Conservation (phyloP, 2,329 filamentous ascomycete genomes). For the Fusarium agapanthi region DNA sequence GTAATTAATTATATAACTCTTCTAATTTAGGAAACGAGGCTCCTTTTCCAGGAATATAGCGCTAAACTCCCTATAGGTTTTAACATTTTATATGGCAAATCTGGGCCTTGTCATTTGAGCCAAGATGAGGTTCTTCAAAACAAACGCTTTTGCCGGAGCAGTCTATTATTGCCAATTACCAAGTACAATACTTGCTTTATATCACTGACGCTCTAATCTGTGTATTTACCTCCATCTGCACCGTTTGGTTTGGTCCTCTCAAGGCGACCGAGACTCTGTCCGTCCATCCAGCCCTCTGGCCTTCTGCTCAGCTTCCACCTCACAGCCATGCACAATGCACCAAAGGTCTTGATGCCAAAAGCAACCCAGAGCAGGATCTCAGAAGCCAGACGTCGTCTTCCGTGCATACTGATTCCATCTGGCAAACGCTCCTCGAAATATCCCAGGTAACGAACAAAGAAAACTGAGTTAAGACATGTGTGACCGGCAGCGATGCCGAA, state of each 20-base stretch:
- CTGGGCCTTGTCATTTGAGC: constrained; percentile 2
- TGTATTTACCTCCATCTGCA: constrained; percentile 26
- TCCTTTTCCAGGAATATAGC: too few relatives aligned
- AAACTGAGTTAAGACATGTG: constrained; percentile 19
- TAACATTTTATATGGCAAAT: constrained; percentile 20
- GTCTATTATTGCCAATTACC: not conserved
- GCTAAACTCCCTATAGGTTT: too few relatives aligned
- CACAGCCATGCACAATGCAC: constrained; percentile 33
- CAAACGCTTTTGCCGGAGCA: not conserved
- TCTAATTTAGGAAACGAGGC: too few relatives aligned
- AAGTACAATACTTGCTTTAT: not conserved
- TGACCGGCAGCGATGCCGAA: constrained; percentile 34
- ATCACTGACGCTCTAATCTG: constrained; percentile 13
- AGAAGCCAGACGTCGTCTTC: constrained; percentile 13
- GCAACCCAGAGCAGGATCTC: constrained; percentile 37
- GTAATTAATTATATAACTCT: too few relatives aligned
- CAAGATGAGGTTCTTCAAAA: not conserved
- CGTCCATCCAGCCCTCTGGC: constrained; percentile 38
- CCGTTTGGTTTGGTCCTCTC: constrained; percentile 14
- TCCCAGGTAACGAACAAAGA: constrained; percentile 30
- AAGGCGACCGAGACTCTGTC: constrained; percentile 29
- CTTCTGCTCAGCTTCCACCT: constrained; percentile 39
- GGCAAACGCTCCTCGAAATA: constrained; percentile 36
- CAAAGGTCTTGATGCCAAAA: constrained; percentile 22
- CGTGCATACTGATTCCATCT: constrained; percentile 38